Evolutionary conservation across 1,284 basidiomycete genomes (phyloP).

Genomic region (Rhodotorula sp.): DNA sequence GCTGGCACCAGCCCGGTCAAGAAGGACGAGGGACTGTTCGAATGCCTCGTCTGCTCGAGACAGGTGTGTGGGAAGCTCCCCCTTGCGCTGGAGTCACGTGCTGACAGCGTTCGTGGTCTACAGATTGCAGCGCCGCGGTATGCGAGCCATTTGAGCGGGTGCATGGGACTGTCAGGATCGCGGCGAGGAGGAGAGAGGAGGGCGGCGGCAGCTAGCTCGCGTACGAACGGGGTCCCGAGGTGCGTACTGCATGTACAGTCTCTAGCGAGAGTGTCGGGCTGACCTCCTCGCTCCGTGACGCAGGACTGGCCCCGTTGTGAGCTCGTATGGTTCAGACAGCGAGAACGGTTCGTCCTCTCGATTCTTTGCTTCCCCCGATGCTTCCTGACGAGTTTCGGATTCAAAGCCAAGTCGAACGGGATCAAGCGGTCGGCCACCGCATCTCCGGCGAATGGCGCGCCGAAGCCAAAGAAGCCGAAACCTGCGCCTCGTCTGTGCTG

Average conservation of each 20-base stretch:
- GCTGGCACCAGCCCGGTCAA: conserved; percentile 19
- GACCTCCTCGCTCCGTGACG: background rate
- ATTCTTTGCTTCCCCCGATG: too few species aligned
- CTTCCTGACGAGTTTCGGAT: background rate
- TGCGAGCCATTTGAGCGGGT: conserved; percentile 33
- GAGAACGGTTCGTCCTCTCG: background rate
- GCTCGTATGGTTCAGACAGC: conserved; percentile 19
- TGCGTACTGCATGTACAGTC: background rate
- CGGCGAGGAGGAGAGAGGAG: conserved; percentile 1
- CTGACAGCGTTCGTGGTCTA: too few species aligned
- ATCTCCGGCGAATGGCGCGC: background rate
- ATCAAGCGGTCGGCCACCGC: conserved; percentile 15
- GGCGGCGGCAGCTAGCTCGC: background rate
- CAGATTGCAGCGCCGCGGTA: conserved; percentile 36
- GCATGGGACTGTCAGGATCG: conserved; percentile 15
- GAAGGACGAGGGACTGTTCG: conserved; percentile 33
- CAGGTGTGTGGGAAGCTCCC: background rate
- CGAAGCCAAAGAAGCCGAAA: conserved; percentile 34
- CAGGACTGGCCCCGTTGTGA: conserved; percentile 12
- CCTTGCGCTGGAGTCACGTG: background rate
- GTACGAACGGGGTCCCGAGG: background rate
- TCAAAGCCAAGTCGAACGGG: conserved; percentile 22
- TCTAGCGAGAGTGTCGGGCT: rapidly evolving
- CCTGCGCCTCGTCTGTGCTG: conserved; percentile 14
- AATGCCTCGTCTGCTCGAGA: conserved; percentile 27